Conservation (phyloP, 805 yeast genomes). For the Blastobotrys peoriensis region DNA sequence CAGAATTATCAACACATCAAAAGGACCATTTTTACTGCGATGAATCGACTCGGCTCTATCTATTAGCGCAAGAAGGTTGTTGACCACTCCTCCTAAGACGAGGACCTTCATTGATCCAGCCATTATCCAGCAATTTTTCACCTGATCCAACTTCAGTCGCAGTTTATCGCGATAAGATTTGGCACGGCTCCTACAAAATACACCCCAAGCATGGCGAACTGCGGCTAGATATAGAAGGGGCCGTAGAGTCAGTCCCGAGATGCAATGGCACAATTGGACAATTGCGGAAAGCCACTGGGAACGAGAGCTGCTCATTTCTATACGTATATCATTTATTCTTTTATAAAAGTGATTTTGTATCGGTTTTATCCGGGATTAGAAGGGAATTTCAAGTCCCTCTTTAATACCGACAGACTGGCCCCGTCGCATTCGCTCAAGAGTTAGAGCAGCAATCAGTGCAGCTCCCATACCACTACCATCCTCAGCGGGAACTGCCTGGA, state of each 20-base stretch:
- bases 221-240: too few species aligned
- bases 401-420: slow-evolving; percentile 40
- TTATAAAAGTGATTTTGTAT: too few species aligned
- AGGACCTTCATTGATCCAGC: not conserved
- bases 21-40: slow-evolving; percentile 17
- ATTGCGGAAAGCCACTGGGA: too few species aligned
- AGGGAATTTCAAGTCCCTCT: slow-evolving; percentile 1
- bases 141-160: too few species aligned
- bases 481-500: slow-evolving; percentile 84
- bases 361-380: not conserved
- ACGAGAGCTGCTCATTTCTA: too few species aligned
- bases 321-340: too few species aligned
- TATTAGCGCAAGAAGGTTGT: not conserved
- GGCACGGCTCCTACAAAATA: too few species aligned
- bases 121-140: too few species aligned
- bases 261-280: too few species aligned
- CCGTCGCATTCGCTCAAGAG: slow-evolving; percentile 67
- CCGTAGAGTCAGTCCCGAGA: too few species aligned
- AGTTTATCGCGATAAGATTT: too few species aligned
- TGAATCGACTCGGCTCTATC: slow-evolving; percentile 12
- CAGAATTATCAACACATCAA: slow-evolving; percentile 11
- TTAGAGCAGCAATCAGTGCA: slow-evolving; percentile 93
- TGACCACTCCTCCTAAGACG: not conserved
- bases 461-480: slow-evolving; percentile 99
- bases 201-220: too few species aligned